Percentiles rank a stretch among this genome's conserved stretches.
phyloP scores from a whole-genome alignment of 371 early-diverging fungal genomes.

The Rhizomucor miehei region DNA sequence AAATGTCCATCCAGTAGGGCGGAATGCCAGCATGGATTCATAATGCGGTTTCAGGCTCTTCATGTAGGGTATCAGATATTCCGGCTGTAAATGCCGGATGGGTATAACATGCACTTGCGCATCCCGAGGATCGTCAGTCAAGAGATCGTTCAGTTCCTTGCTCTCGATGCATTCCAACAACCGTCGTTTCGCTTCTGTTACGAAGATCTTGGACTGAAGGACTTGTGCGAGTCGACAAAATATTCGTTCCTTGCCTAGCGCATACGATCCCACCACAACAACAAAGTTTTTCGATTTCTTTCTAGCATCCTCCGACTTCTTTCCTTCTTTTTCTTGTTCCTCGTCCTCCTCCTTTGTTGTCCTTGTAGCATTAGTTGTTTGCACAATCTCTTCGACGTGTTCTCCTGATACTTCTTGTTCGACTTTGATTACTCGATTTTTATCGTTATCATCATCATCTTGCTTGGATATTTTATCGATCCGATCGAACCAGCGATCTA shows the following conservation, averaged over 20 bases:
- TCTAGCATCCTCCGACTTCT: not conserved
- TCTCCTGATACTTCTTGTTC: not conserved
- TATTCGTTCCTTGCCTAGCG: conserved; percentile 90
- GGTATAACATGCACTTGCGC: conserved; percentile 84
- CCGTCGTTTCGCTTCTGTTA: conserved; percentile 55
- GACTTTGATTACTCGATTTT: not conserved
- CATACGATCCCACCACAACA: conserved; percentile 86
- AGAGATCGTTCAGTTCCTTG: conserved; percentile 50
- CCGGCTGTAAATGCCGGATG: conserved; percentile 56
- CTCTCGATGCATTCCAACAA: conserved; percentile 70
- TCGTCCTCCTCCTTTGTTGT: not conserved
- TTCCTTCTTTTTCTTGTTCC: not conserved
- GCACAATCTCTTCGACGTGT: not conserved
- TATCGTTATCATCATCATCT: not conserved
- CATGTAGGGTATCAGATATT: conserved; percentile 36
- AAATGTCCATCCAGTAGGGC: conserved; percentile 90
- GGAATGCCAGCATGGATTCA: conserved; percentile 41
- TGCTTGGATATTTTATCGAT: not conserved
- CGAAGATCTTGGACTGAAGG: conserved; percentile 70
- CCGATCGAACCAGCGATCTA: not conserved
- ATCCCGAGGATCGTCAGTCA: conserved; percentile 61
- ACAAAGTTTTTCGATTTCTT: conserved; percentile 22
- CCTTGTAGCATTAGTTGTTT: no score
- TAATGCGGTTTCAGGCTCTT: conserved; percentile 24
- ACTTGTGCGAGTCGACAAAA: conserved; percentile 70